phyloP scores from a whole-genome alignment of 495 filamentous ascomycete genomes.

The Penicillium psychrofluorescens region DNA sequence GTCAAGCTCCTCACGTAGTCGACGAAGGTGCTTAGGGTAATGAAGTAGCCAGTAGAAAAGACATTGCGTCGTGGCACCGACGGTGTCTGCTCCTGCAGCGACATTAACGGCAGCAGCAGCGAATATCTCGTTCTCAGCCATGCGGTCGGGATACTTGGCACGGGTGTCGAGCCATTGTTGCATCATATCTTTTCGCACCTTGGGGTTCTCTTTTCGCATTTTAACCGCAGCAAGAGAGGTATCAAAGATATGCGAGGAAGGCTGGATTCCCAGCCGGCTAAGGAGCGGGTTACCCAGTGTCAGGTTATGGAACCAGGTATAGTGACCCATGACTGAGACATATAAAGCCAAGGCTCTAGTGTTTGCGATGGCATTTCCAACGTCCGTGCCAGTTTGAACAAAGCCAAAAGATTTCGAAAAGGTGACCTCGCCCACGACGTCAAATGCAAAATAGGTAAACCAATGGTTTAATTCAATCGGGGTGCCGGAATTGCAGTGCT shows the following conservation, averaged over 20 bases:
- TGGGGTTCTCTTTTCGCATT: constrained; percentile 25
- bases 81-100: constrained; percentile 39
- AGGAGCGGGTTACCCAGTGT: constrained; percentile 36
- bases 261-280: constrained; percentile 29
- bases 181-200: constrained; percentile 35
- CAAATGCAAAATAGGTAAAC: constrained; percentile 43
- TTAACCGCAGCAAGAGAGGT: constrained; percentile 31
- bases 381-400: constrained; percentile 27
- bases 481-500: constrained; percentile 9
- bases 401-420: constrained; percentile 39
- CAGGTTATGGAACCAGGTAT: constrained; percentile 28
- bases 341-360: constrained; percentile 30
- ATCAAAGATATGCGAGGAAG: constrained; percentile 34
- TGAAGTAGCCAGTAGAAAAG: constrained; percentile 29
- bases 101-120: constrained; percentile 29
- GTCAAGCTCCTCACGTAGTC: constrained; percentile 29
- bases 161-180: constrained; percentile 34
- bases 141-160: constrained; percentile 27
- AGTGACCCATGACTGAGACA: constrained; percentile 30
- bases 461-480: constrained; percentile 33
- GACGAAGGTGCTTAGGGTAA: constrained; percentile 21
- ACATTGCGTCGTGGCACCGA: constrained; percentile 28
- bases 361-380: constrained; percentile 34
- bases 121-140: constrained; percentile 33
- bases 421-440: constrained; percentile 34